Evolutionary conservation across 192 early-diverging fungal species (phyloP).

Genomic region (Mortierella hygrophila): DNA sequence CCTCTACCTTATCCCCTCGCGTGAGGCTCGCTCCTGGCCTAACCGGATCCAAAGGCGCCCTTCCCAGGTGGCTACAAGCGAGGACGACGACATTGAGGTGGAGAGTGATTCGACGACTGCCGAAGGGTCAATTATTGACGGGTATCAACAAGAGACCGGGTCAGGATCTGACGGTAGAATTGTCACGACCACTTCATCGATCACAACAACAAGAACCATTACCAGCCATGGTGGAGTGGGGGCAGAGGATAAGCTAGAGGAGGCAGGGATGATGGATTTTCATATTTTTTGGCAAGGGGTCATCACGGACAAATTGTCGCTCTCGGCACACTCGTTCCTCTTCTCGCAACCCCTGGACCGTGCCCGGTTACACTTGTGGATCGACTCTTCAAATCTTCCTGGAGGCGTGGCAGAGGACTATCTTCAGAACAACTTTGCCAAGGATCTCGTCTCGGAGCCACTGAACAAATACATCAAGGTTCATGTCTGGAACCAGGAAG

Average conservation of each 20-base stretch:
- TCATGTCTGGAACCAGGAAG: slow-evolving; percentile 41
- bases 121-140: neutral
- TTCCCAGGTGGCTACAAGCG: neutral
- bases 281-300: slow-evolving; percentile 55
- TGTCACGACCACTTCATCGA: neutral
- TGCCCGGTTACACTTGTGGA: slow-evolving; percentile 43
- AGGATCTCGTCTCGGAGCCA: slow-evolving; percentile 14
- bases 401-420: slow-evolving; percentile 40
- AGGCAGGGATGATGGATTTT: slow-evolving; percentile 31
- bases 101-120: neutral
- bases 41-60: neutral
- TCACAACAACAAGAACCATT: slow-evolving; percentile 6
- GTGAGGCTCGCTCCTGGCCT: neutral
- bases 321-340: slow-evolving; percentile 41
- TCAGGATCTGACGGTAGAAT: neutral
- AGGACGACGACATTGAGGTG: neutral
- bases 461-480: slow-evolving; percentile 26
- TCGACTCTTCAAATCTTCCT: slow-evolving; percentile 44
- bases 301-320: slow-evolving; percentile 46
- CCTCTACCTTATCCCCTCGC: slow-evolving; percentile 29
- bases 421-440: slow-evolving; percentile 20
- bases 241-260: neutral
- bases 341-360: slow-evolving; percentile 53
- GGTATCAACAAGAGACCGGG: neutral
- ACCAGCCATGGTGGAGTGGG: neutral